Conservation (phyloP, 208 protist genomes). For the Crithidia fasciculata region DNA sequence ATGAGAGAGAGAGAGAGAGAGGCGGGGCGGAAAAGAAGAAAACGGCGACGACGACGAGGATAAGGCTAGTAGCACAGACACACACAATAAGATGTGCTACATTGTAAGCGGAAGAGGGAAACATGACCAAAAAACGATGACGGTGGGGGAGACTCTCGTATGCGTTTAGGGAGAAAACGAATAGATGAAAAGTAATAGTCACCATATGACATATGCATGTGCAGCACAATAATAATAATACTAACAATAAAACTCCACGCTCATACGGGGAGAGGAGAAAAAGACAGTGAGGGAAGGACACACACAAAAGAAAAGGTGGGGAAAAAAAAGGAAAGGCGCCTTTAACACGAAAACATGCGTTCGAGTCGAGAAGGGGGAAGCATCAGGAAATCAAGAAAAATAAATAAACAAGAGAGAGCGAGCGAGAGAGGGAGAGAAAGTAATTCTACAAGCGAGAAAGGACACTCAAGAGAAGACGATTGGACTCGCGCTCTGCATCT, state of each 20-base stretch:
- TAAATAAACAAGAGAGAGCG: not conserved
- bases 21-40: not conserved
- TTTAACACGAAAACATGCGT: not conserved
- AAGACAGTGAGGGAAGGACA: not conserved
- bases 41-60: no score
- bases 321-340: not conserved
- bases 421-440: not conserved
- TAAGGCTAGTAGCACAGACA: no score
- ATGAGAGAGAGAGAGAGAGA: slow-evolving; percentile 9
- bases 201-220: no score
- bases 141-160: no score
- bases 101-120: no score
- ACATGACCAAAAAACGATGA: no score
- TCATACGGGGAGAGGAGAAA: no score
- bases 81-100: no score
- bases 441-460: not conserved
- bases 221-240: slow-evolving; percentile 1
- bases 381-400: slow-evolving; percentile 11
- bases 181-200: no score
- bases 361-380: not conserved
- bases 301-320: not conserved
- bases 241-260: slow-evolving; percentile 6
- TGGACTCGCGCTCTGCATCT: no score
- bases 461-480: no score
- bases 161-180: no score